Conservation (phyloP, 306 rosid genomes). For the Mimosa pudica region DNA sequence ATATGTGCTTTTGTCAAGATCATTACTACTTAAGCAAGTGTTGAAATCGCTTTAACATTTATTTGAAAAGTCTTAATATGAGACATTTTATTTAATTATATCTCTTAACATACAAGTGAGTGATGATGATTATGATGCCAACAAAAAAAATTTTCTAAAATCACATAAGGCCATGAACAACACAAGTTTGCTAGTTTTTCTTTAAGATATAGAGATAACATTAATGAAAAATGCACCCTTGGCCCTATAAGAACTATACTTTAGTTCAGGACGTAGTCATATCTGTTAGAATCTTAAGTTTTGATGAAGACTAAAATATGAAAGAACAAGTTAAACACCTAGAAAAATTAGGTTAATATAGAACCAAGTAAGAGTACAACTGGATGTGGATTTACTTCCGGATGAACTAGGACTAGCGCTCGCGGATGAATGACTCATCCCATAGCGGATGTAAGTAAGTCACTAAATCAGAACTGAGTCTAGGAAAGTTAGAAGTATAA, state of each 20-base stretch:
- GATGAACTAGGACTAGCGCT: too few species aligned
- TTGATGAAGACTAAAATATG: too few species aligned
- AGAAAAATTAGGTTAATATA: too few species aligned
- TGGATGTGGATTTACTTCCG: too few species aligned
- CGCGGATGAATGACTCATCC: too few species aligned
- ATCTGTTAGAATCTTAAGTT: too few species aligned
- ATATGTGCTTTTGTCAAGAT: not conserved
- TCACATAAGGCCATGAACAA: not conserved
- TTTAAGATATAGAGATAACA: too few species aligned
- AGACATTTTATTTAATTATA: not conserved
- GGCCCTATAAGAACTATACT: not conserved
- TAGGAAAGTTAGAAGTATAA: too few species aligned
- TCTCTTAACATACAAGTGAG: not conserved
- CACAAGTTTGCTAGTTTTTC: not conserved
- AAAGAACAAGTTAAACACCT: too few species aligned
- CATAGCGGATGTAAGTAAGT: too few species aligned
- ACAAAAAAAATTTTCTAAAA: not conserved
- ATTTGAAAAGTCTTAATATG: not conserved
- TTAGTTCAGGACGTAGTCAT: not conserved
- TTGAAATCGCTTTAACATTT: not conserved
- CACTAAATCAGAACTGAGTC: too few species aligned
- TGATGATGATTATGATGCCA: not conserved
- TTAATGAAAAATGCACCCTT: not conserved
- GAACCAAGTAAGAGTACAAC: too few species aligned
- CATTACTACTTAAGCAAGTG: not conserved